A percentile compares a stretch with the other conserved stretches of the same genome.
Evolutionary conservation across 208 protist genomes (phyloP).

Genomic region (Polymyxa betae): DNA sequence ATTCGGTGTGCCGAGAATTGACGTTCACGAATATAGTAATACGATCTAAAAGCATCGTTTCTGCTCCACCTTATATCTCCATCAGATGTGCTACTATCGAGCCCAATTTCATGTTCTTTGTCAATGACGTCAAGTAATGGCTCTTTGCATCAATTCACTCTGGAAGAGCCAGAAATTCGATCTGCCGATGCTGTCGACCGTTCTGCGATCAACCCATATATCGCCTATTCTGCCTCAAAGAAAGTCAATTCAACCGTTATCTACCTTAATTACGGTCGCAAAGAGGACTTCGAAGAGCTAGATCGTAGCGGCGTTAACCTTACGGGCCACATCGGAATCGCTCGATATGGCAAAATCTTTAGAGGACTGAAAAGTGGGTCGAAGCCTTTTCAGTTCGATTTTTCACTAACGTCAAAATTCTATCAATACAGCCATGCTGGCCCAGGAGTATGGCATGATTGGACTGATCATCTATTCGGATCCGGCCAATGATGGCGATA

Average conservation of each 20-base stretch:
- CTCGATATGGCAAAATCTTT: slow-evolving; percentile 51
- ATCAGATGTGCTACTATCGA: slow-evolving; percentile 7
- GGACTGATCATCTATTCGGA: slow-evolving; percentile 31
- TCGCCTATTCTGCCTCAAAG: slow-evolving; percentile 4
- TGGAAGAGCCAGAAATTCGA: neutral
- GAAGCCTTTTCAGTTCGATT: neutral
- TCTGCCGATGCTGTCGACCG: neutral
- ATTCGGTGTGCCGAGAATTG: neutral
- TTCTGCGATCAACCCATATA: neutral
- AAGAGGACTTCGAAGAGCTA: slow-evolving; percentile 22
- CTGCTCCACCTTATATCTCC: neutral
- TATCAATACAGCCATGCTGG: slow-evolving; percentile 21
- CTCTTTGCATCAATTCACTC: neutral
- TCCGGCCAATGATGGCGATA: slow-evolving; percentile 47
- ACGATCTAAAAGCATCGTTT: neutral
- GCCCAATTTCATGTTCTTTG: neutral
- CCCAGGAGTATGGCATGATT: neutral
- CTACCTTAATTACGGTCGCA: slow-evolving; percentile 55
- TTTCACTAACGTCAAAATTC: neutral
- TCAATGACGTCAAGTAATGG: neutral
- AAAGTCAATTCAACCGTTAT: slow-evolving; percentile 37
- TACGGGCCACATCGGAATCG: neutral
- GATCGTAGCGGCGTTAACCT: neutral
- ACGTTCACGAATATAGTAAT: neutral
- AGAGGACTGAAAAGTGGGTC: slow-evolving; percentile 51